Base-by-base conservation (phyloP, 345 rosid species). In the Rhodamnia argentea region DNA sequence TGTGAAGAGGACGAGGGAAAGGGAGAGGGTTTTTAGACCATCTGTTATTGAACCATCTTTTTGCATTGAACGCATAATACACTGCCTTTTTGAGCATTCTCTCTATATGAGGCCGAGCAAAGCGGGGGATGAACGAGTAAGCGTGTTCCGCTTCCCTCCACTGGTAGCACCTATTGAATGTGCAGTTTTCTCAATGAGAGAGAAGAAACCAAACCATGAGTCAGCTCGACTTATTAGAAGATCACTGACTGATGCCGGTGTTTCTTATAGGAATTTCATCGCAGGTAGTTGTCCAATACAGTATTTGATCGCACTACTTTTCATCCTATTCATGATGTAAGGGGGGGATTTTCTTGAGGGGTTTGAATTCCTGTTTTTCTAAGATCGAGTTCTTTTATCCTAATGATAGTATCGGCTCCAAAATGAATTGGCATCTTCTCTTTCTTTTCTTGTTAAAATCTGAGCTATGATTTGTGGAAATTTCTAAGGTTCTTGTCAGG, bases 41-140 rank as follows among this genome's bases (percentile, higher is more conserved):
- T 96, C 96, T 27, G 98, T 96, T 84, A 94, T 96, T 76, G 99
- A 95, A 74, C 99, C 99, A 62, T 96, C 98, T 0, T 96, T 96
- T 60, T 97, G 98, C 76, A 95, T 96, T 88, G 99, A 98, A 27
- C 92, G 99, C 60, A 96, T 96, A 81, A 94, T 96, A 84, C 95
- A 95, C 47, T 96, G 99, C 88, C 94, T 96, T 32, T 96, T 86
- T 52, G 97, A 96, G 91, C 99, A 96, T 88, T 94, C 95, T 64
- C 95, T 94, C 92, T 94, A 94, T 90, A 93, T 89, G 40, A 94
- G 98, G 88, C 93, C 98, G 11, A 94, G 98, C 92, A 95, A 97
- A 88, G 94, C 95, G 78, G 98, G 97, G 82, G 98, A 97, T 82
- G 98, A 96, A 82, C 98, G 92, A 85, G 32, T 94, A 85, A 97